Evolutionary conservation across 2,329 filamentous ascomycete species (phyloP).

Genomic region (Aspergillus quadrilineatus): DNA sequence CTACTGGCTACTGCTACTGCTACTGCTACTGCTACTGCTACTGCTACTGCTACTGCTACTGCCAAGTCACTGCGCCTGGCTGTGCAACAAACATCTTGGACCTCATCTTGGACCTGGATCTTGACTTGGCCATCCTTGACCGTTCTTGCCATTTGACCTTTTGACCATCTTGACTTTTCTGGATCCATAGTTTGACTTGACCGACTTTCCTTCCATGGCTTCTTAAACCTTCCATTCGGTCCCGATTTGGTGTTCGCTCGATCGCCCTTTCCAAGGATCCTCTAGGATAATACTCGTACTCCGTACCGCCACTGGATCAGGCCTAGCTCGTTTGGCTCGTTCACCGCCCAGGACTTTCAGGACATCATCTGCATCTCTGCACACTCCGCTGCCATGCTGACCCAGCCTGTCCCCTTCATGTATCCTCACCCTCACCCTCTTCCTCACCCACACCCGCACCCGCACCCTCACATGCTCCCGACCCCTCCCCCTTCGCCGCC

Average conservation of each 20-base stretch:
- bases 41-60: background rate
- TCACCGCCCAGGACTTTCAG: background rate
- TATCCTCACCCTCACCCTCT: slow-evolving; percentile 25
- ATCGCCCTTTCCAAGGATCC: background rate
- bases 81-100: slow-evolving; percentile 13
- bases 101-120: background rate
- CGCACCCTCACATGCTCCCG: slow-evolving; percentile 42
- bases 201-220: slow-evolving; percentile 25
- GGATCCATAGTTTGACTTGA: slow-evolving; percentile 23
- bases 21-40: background rate
- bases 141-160: background rate
- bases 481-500: slow-evolving; percentile 49
- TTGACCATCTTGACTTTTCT: slow-evolving; percentile 22
- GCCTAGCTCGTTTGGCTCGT: background rate
- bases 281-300: background rate
- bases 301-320: slow-evolving; percentile 1
- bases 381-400: slow-evolving; percentile 17
- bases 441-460: slow-evolving; percentile 44
- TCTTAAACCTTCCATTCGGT: slow-evolving; percentile 17
- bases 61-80: slow-evolving; percentile 8
- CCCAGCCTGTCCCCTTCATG: slow-evolving; percentile 30
- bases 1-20: background rate
- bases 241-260: slow-evolving; percentile 11
- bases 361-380: background rate
- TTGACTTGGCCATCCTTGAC: background rate